A percentile compares a stretch with the other conserved stretches of the same genome.
Evolutionary conservation across 2,329 filamentous ascomycete genomes (phyloP).

Genomic region (Pseudogymnoascus verrucosus): DNA sequence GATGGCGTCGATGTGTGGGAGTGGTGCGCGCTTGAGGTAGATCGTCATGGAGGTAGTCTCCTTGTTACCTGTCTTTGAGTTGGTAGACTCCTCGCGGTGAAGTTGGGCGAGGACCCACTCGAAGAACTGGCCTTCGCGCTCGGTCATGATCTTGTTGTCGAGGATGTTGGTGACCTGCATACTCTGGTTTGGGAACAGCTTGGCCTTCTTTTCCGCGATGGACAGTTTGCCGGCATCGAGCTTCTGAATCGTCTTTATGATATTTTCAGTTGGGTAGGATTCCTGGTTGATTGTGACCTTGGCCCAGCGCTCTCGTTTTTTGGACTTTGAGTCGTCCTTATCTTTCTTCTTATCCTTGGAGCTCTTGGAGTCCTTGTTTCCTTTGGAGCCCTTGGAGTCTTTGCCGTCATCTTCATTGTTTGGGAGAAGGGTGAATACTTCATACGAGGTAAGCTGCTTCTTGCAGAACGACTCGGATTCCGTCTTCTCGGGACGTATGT

Average conservation of each 20-base stretch:
- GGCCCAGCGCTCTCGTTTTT: constrained; percentile 23
- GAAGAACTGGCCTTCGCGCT: constrained; percentile 19
- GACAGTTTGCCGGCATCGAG: constrained; percentile 19
- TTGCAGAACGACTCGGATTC: constrained; percentile 19
- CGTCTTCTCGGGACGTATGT: constrained; percentile 18
- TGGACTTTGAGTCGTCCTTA: constrained; percentile 16
- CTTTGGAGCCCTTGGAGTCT: neutral
- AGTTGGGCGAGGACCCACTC: constrained; percentile 25
- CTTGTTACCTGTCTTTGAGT: constrained; percentile 13
- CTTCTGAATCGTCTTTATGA: constrained; percentile 22
- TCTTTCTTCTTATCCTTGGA: constrained; percentile 1
- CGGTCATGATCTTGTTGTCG: constrained; percentile 20
- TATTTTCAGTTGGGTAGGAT: constrained; percentile 21
- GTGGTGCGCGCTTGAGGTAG: constrained; percentile 21
- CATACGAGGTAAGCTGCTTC: constrained; percentile 23
- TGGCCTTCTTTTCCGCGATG: constrained; percentile 23
- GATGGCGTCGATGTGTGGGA: constrained; percentile 15
- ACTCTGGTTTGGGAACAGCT: constrained; percentile 21
- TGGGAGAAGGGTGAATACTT: constrained; percentile 18
- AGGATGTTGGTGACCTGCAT: constrained; percentile 23
- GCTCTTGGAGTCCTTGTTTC: constrained; percentile 1
- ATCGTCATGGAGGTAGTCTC: constrained; percentile 24
- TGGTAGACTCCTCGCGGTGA: constrained; percentile 14
- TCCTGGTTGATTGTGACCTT: constrained; percentile 19
- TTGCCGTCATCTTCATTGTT: constrained; percentile 3